Percentiles rank a stretch among this genome's conserved stretches.
Evolutionary conservation across 441 rosid species (phyloP).

Genomic region (Gossypium davidsonii): DNA sequence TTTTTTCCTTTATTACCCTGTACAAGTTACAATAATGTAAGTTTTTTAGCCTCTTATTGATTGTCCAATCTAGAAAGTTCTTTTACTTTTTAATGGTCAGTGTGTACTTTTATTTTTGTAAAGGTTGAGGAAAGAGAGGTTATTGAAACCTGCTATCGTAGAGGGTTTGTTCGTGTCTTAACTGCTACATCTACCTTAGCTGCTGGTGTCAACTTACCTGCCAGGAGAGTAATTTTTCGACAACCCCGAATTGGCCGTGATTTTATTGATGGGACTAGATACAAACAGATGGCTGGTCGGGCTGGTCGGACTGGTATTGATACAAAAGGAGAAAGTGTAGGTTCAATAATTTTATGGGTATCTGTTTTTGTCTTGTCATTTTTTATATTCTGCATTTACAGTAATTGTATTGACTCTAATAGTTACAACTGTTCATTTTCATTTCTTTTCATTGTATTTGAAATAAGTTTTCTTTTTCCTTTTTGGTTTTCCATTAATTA

Average conservation of each 20-base stretch:
- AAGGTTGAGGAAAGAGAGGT: slow-evolving; percentile 98
- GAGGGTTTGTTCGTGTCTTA: slow-evolving; percentile 80
- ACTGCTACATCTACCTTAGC: slow-evolving; percentile 99
- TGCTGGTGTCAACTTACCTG: slow-evolving; percentile 97
- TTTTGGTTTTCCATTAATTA: slow-evolving; percentile 9
- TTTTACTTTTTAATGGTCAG: slow-evolving; percentile 5
- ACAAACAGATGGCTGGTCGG: slow-evolving; percentile 98
- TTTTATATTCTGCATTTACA: background rate
- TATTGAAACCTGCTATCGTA: slow-evolving; percentile 87
- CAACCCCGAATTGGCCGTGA: slow-evolving; percentile 96
- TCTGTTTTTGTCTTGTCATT: slow-evolving; percentile 9
- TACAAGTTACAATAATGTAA: background rate
- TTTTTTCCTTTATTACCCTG: background rate
- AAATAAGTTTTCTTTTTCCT: slow-evolving; percentile 3
- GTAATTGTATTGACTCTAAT: background rate
- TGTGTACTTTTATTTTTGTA: slow-evolving; percentile 17
- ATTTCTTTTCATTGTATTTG: background rate
- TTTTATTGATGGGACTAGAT: slow-evolving; percentile 95
- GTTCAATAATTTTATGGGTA: slow-evolving; percentile 22
- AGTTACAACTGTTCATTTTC: slow-evolving; percentile 6
- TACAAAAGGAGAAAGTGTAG: slow-evolving; percentile 97
- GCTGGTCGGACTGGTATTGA: slow-evolving; percentile 99
- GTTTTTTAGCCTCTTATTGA: background rate
- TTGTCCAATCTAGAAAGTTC: background rate
- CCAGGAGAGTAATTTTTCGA: slow-evolving; percentile 95